Evolutionary conservation across 768 basidiomycete species (phyloP), one percentile per base, ranked within the genome.

Genomic region (Podaxis rugospora): DNA sequence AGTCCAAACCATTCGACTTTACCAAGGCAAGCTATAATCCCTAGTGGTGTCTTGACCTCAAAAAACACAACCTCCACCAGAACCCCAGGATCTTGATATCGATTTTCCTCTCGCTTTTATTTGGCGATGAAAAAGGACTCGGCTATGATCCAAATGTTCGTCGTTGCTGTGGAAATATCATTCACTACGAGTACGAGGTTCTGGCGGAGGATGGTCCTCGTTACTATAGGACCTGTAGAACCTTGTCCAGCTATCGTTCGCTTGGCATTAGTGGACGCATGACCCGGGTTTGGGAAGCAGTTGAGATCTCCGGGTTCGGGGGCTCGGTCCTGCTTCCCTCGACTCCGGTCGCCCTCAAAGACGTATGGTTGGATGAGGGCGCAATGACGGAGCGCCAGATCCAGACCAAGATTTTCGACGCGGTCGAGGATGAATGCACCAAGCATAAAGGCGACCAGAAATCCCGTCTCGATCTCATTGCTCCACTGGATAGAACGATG

Each of bases 281-380:
- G 47, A 49, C 47, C 11, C 47, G 47, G 3, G 47, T 49, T 18
- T 49, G 47, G 47, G 23, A 14, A 49, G 47, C 47, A 6, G 21
- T 49, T 21, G 7, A 49, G 18, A 23, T 49, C 23, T 25, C 47
- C 10, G 14, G n/a, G 18, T 11, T 23, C 13, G 47, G 23, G 11
- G 47, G 47, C 10, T 7, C 18, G 5, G 18, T 11, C 47, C 18
- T 49, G 4, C 25, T 21, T 4, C 7, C 18, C 4, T n/a, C 18
- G 13, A 27, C 18, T 7, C 7, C 18, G 4, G 37, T 55, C 1
- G 64, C 65, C 11, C 35, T 69, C 23, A 66, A 67, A 55, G 65
- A 69, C 42, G 65, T 67, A 11, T 69, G 66, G 66, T 47, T 69
- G 5, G 63, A 66, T 23, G 40, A 23, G 0, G 28, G 21, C 5